phyloP scores from a whole-genome alignment of 257 asterid genomes.

The Solanum tarijense region DNA sequence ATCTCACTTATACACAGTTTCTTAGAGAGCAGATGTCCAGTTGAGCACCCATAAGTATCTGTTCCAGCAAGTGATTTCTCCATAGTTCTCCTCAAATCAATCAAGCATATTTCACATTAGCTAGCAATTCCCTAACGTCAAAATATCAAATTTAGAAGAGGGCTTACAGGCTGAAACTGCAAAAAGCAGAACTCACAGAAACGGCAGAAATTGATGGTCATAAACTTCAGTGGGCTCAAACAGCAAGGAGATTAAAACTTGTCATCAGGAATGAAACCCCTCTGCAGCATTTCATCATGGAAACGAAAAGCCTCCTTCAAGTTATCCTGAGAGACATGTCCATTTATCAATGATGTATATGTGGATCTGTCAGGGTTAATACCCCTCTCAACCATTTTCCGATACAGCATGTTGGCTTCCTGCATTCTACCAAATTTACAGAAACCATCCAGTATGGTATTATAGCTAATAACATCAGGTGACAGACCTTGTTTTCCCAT shows the following conservation, averaged over 20 bases:
- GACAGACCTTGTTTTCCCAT: constrained; percentile 42
- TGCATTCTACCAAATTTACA: constrained; percentile 58
- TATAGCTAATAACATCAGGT: constrained; percentile 51
- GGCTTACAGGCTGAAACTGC: background rate
- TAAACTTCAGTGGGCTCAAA: background rate
- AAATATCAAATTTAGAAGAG: background rate
- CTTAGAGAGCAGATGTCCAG: background rate
- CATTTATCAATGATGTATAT: constrained; percentile 48
- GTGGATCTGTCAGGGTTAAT: constrained; percentile 43
- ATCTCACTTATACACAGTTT: background rate
- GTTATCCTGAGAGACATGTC: constrained; percentile 49
- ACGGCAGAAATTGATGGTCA: background rate
- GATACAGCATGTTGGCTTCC: constrained; percentile 39
- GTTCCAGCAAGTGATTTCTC: background rate
- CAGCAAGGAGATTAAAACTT: constrained; percentile 30
- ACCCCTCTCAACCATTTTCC: constrained; percentile 39
- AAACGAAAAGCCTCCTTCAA: constrained; percentile 54
- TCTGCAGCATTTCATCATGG: constrained; percentile 64
- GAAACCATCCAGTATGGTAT: constrained; percentile 44
- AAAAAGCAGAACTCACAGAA: background rate
- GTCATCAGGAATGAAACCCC: constrained; percentile 70
- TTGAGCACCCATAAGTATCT: background rate
- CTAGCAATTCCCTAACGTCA: background rate
- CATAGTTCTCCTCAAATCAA: background rate
- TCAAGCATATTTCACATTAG: background rate